Evolutionary conservation across 495 filamentous ascomycete species (phyloP).

Genomic region (Aspergillus nanangensis): DNA sequence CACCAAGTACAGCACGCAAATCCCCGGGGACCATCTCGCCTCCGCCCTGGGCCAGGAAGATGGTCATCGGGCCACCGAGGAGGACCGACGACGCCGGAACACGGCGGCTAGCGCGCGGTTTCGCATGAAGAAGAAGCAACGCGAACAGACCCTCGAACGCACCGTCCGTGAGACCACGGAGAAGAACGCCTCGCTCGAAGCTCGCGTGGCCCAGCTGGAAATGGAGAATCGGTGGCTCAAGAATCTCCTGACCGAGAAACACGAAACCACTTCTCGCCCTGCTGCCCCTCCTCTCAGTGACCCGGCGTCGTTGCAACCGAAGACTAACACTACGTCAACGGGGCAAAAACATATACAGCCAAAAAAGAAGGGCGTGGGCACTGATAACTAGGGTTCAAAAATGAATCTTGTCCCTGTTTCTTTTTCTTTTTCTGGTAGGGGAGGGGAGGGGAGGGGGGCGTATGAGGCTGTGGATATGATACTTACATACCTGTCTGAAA

Average conservation of each 20-base stretch:
- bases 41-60: conserved; percentile 36
- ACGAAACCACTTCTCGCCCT: conserved; percentile 37
- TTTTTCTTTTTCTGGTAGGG: conserved; percentile 10
- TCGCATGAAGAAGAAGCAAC: conserved; percentile 99
- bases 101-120: conserved; percentile 93
- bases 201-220: conserved; percentile 78
- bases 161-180: conserved; percentile 87
- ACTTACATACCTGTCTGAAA: neutral
- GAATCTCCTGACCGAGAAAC: conserved; percentile 90
- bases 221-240: conserved; percentile 97
- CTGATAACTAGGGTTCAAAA: conserved; percentile 28
- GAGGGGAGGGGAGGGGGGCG: too few relatives aligned
- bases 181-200: conserved; percentile 73
- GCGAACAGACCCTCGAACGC: conserved; percentile 88
- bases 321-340: conserved; percentile 15
- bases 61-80: conserved; percentile 79
- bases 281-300: conserved; percentile 27
- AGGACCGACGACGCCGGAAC: conserved; percentile 95
- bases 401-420: conserved; percentile 15
- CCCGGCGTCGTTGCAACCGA: conserved; percentile 16
- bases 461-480: neutral
- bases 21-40: conserved; percentile 40
- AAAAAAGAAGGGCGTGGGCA: conserved; percentile 47
- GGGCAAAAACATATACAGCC: conserved; percentile 45
- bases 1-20: conserved; percentile 44